These are phyloP conservation scores for Trichoderma erinaceum DNA, from an alignment of 495 filamentous ascomycete genomes.

Conservation along the genomic window DNA sequence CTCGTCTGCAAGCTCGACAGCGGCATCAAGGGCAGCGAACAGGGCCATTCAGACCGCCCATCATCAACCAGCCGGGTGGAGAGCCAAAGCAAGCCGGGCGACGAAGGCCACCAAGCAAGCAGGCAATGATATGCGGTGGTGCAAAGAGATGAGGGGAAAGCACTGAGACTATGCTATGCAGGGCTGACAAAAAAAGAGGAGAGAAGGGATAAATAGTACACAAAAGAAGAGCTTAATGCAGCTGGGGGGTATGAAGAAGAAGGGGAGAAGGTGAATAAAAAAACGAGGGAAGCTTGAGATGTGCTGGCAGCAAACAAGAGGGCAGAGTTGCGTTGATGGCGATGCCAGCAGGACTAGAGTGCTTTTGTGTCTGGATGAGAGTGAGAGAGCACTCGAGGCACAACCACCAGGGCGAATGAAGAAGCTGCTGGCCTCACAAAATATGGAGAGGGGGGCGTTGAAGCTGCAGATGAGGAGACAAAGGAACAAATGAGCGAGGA, in stretches of 20 bases:
- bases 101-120: neutral
- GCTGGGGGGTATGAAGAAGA: neutral
- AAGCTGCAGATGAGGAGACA: neutral
- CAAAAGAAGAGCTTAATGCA: neutral
- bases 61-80: neutral
- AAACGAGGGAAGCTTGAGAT: neutral
- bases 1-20: constrained; percentile 3
- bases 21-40: neutral
- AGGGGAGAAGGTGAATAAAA: neutral
- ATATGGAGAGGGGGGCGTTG: neutral
- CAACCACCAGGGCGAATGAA: neutral
- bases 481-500: neutral
- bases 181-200: neutral
- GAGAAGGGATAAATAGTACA: neutral
- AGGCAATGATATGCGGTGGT: constrained; percentile 4
- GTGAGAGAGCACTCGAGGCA: neutral
- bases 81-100: neutral
- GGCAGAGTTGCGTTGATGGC: neutral
- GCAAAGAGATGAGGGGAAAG: neutral
- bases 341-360: constrained; percentile 7
- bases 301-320: constrained; percentile 3
- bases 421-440: neutral
- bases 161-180: neutral
- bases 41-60: constrained; percentile 11
- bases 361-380: neutral